A percentile compares a stretch with the other conserved stretches of the same genome.
Conservation (phyloP, 352 stramenopile genomes). For the Globisporangium sylvaticum region DNA sequence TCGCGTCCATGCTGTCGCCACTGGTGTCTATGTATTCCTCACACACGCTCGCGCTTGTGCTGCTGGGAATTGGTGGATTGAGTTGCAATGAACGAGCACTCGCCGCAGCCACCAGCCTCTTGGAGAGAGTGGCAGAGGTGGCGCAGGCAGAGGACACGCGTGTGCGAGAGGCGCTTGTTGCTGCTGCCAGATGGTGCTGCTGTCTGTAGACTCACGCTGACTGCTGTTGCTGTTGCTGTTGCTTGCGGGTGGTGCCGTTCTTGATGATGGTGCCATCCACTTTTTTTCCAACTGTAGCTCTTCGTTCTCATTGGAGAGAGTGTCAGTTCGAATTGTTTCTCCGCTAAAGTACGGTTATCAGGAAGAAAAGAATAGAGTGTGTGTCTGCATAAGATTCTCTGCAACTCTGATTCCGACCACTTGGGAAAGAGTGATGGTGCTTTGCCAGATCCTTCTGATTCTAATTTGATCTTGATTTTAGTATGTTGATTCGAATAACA, state of each 20-base stretch:
- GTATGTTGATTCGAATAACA: not conserved
- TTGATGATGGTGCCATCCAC: not conserved
- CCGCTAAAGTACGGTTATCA: constrained; percentile 12
- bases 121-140: constrained; percentile 1
- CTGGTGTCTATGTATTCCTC: not conserved
- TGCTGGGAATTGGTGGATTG: not conserved
- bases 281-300: not conserved
- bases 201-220: not conserved
- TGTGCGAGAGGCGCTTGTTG: not conserved
- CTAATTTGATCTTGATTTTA: not conserved
- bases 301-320: not conserved
- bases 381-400: not conserved
- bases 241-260: not conserved
- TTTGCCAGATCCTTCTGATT: not conserved
- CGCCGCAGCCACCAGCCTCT: not conserved
- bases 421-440: not conserved
- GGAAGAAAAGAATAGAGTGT: not conserved
- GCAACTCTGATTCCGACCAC: not conserved
- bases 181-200: not conserved
- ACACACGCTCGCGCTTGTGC: not conserved
- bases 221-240: not conserved
- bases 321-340: not conserved
- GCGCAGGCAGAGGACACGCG: not conserved
- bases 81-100: not conserved
- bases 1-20: constrained; percentile 2